phyloP scores from a whole-genome alignment of 805 yeast species.

The Lipomyces spencermartinsiae region DNA sequence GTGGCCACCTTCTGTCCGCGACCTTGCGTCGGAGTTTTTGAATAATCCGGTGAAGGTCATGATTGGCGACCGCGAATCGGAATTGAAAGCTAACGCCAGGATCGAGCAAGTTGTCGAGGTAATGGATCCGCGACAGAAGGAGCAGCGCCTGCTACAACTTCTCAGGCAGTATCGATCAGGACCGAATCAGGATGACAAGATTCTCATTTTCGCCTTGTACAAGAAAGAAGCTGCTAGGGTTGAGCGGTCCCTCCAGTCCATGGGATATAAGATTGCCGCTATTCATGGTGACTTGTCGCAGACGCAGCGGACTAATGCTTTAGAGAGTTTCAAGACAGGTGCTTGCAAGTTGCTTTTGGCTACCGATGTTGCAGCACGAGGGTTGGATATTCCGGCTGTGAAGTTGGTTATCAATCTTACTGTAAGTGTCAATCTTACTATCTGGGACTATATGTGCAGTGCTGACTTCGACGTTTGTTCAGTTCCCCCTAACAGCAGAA shows the following conservation, averaged over 20 bases:
- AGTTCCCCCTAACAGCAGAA: conserved; percentile 92
- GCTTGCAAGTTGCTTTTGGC: conserved; percentile 79
- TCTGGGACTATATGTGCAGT: not conserved
- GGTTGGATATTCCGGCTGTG: conserved; percentile 98
- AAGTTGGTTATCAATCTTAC: conserved; percentile 93
- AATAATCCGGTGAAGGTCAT: conserved; percentile 81
- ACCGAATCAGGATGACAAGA: conserved; percentile 71
- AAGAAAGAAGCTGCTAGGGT: conserved; percentile 95
- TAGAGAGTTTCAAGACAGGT: conserved; percentile 84
- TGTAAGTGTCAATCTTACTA: not conserved
- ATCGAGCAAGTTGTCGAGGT: conserved; percentile 95
- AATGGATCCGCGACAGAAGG: conserved; percentile 80
- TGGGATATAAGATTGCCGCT: conserved; percentile 85
- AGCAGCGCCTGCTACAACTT: conserved; percentile 71
- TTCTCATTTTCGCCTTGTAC: conserved; percentile 90
- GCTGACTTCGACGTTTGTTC: not conserved
- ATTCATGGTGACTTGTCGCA: conserved; percentile 96
- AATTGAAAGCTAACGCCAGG: conserved; percentile 90
- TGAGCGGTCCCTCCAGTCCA: conserved; percentile 72
- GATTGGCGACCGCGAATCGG: conserved; percentile 88
- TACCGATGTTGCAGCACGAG: conserved; percentile 94
- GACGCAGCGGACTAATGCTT: conserved; percentile 86
- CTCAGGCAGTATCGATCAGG: conserved; percentile 77
- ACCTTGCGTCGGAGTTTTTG: conserved; percentile 86
- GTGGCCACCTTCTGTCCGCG: conserved; percentile 99